Evolutionary conservation across 306 rosid species (phyloP).

Genomic region (Cercis canadensis): DNA sequence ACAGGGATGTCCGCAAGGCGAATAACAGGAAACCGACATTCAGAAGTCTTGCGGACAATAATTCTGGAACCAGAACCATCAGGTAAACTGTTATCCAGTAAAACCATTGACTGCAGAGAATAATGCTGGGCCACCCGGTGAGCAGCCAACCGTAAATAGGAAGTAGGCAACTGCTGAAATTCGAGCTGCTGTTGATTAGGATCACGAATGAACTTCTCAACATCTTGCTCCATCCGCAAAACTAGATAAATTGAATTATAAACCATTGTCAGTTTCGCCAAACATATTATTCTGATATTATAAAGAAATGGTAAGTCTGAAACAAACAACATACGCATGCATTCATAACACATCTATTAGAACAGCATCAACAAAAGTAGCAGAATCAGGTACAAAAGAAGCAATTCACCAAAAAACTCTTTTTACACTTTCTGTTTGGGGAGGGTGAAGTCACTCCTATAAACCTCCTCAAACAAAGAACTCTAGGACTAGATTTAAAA

Average conservation of each 20-base stretch:
- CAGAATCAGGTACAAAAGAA: conserved; percentile 5
- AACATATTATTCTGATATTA: conserved; percentile 5
- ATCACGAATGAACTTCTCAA: conserved; percentile 82
- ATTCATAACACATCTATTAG: neutral
- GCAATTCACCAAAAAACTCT: neutral
- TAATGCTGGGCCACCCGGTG: conserved; percentile 99
- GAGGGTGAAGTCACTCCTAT: neutral
- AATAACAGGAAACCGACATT: conserved; percentile 70
- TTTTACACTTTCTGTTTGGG: neutral
- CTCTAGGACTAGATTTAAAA: neutral
- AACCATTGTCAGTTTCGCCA: neutral
- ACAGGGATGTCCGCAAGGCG: conserved; percentile 95
- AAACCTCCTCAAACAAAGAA: too few relatives aligned
- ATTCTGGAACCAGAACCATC: conserved; percentile 97
- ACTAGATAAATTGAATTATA: conserved; percentile 56
- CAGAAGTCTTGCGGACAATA: conserved; percentile 87
- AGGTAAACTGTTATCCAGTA: conserved; percentile 76
- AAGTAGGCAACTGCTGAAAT: conserved; percentile 95
- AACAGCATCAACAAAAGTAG: conserved; percentile 20
- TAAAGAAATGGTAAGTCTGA: conserved; percentile 19
- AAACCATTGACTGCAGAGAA: conserved; percentile 91
- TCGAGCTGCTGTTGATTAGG: conserved; percentile 87
- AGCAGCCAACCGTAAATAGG: conserved; percentile 95
- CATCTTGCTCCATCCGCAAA: conserved; percentile 96
- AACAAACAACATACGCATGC: neutral